These are phyloP conservation scores for Xylaria bambusicola DNA, from an alignment of 495 filamentous ascomycete genomes.

Conservation along the genomic window DNA sequence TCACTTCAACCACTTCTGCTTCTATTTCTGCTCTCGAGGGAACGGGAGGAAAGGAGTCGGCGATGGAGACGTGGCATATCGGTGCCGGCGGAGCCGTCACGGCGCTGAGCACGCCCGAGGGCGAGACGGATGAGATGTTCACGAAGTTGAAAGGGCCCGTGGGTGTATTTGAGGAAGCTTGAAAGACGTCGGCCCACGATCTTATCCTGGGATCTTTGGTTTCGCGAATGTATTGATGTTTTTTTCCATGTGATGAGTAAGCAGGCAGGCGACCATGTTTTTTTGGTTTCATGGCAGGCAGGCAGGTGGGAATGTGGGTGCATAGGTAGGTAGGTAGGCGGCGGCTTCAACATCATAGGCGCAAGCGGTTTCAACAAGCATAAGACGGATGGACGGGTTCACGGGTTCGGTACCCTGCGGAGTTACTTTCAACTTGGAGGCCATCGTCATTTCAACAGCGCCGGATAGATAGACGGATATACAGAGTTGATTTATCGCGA, in stretches of 20 bases:
- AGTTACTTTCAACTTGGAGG: too few relatives aligned
- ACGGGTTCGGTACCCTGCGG: background rate
- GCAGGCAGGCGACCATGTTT: background rate
- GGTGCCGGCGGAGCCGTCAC: conserved; percentile 91
- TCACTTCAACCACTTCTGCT: background rate
- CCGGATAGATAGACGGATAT: too few relatives aligned
- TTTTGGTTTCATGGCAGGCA: background rate
- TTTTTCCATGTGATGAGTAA: background rate
- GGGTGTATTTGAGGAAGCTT: conserved; percentile 51
- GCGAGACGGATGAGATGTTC: conserved; percentile 90
- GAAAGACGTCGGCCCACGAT: background rate
- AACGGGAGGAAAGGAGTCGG: too few relatives aligned
- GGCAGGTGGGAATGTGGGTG: too few relatives aligned
- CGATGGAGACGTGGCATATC: conserved; percentile 68
- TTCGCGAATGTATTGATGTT: background rate
- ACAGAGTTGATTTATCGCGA: too few relatives aligned
- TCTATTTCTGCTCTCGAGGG: conserved; percentile 17
- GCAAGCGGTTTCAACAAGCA: background rate
- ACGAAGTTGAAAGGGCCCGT: conserved; percentile 74
- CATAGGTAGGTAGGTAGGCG: too few relatives aligned
- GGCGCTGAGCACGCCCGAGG: conserved; percentile 69
- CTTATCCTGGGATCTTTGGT: background rate
- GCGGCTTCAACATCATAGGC: conserved; percentile 11
- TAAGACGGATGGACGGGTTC: background rate
- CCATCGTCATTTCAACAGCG: conserved; percentile 5